phyloP scores from a whole-genome alignment of 257 asterid genomes.

The Petunia axillaris region DNA sequence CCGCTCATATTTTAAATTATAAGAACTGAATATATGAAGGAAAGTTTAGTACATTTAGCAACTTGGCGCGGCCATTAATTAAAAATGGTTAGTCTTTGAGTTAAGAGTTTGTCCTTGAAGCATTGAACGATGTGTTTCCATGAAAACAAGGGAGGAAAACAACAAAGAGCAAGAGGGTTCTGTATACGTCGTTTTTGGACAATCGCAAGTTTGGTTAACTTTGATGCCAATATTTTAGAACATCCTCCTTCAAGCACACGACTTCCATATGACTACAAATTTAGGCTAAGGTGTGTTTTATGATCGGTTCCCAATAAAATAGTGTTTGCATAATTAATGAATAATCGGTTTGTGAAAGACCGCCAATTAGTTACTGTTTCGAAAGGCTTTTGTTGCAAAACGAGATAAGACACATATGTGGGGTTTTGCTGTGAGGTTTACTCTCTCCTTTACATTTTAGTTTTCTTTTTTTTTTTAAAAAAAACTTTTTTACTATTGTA shows the following conservation, averaged over 20 bases:
- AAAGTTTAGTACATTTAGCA: not conserved
- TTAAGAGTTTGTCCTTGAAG: slow-evolving; percentile 3
- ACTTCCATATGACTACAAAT: not conserved
- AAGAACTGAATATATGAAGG: not conserved
- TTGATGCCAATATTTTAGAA: not conserved
- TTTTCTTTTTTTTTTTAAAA: no score
- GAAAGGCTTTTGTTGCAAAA: not conserved
- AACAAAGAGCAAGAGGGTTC: not conserved
- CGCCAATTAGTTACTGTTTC: not conserved
- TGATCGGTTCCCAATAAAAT: not conserved
- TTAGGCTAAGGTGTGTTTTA: slow-evolving; percentile 1
- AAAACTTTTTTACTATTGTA: no score
- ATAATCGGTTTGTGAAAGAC: not conserved
- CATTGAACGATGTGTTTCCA: slow-evolving; percentile 19
- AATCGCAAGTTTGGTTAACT: not conserved
- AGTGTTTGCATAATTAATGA: not conserved
- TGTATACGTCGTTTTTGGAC: not conserved
- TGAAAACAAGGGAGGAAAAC: slow-evolving; percentile 25
- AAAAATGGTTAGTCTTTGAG: not conserved
- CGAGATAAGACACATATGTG: no score
- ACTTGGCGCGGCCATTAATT: not conserved
- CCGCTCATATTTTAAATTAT: no score
- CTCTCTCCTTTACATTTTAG: no score
- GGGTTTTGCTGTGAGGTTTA: no score
- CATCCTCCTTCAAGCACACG: not conserved